Evolutionary conservation across 75 land plant genomes (phyloP).

Genomic region (Cunninghamia lanceolata): DNA sequence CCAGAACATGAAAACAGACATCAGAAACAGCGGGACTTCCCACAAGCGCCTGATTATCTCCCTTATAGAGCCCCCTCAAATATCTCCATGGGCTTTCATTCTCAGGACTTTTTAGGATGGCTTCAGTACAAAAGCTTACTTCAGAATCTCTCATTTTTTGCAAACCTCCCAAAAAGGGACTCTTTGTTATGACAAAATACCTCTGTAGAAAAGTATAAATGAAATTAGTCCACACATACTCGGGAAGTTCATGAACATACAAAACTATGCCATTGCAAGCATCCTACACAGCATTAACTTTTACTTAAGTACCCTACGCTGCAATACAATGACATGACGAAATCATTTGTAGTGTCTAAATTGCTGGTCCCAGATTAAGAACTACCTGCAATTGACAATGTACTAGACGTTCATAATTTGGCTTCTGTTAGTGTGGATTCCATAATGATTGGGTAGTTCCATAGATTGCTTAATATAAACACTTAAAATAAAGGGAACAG

Average conservation of each 20-base stretch:
- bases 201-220: slow-evolving; percentile 48
- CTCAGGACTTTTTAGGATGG: slow-evolving; percentile 57
- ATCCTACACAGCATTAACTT: neutral
- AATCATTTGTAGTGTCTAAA: neutral
- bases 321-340: neutral
- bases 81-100: slow-evolving; percentile 99
- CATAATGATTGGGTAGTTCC: neutral
- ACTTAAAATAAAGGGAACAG: neutral
- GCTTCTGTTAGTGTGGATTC: neutral
- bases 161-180: slow-evolving; percentile 81
- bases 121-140: slow-evolving; percentile 50
- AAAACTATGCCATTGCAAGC: neutral
- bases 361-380: neutral
- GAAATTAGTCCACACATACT: neutral
- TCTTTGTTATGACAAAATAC: slow-evolving; percentile 86
- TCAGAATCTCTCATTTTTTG: slow-evolving; percentile 69
- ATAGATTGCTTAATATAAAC: neutral
- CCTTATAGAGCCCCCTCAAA: slow-evolving; percentile 75
- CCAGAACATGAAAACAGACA: slow-evolving; percentile 59
- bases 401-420: neutral
- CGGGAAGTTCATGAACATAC: neutral
- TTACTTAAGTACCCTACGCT: neutral
- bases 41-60: slow-evolving; percentile 37
- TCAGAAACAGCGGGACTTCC: slow-evolving; percentile 34
- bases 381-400: neutral